These are phyloP conservation scores for Cucumis cinereus DNA, from an alignment of 306 rosid genomes.

Conservation along the genomic window DNA sequence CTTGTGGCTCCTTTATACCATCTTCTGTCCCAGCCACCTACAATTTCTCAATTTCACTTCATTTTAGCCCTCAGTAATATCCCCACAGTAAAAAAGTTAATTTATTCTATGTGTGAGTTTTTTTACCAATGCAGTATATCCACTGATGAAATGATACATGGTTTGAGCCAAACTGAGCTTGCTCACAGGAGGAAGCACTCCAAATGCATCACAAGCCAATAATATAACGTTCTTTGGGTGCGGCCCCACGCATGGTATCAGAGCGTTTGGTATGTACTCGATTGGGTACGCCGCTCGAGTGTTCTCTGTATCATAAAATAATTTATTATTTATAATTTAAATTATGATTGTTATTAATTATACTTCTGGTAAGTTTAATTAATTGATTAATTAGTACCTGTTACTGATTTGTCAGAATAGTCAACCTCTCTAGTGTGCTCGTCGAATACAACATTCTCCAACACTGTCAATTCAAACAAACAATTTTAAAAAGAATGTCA, in stretches of 20 bases:
- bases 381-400: conserved; percentile 28
- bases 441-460: conserved; percentile 83
- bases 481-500: no score
- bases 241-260: conserved; percentile 80
- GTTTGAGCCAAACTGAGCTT: conserved; percentile 77
- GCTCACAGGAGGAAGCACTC: conserved; percentile 91
- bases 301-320: conserved; percentile 40
- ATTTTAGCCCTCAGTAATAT: not conserved
- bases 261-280: conserved; percentile 78
- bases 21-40: conserved; percentile 94
- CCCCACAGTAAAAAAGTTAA: not conserved
- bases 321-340: no score
- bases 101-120: not conserved
- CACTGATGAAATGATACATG: conserved; percentile 93
- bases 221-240: conserved; percentile 86
- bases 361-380: no score
- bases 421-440: conserved; percentile 76
- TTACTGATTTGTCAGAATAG: conserved; percentile 68
- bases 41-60: not conserved
- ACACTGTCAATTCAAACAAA: conserved; percentile 23
- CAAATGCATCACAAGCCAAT: conserved; percentile 88
- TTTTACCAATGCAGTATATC: conserved; percentile 81
- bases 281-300: conserved; percentile 90
- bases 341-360: no score
- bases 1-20: conserved; percentile 76